Evolutionary conservation across 2,329 filamentous ascomycete genomes (phyloP).

Genomic region (Alternaria hordeiaustralica): DNA sequence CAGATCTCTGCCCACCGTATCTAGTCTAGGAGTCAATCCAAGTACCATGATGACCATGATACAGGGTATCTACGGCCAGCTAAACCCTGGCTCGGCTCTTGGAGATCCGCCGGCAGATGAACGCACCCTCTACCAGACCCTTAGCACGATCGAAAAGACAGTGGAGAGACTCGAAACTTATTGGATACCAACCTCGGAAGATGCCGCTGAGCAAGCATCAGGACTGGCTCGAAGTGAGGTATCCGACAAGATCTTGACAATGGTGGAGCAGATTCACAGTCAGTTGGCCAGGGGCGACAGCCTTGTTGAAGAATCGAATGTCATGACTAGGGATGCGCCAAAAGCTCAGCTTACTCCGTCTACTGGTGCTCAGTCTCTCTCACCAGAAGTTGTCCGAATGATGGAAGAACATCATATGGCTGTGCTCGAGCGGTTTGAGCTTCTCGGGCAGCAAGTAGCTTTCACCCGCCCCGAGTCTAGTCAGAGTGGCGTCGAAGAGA

Average conservation of each 20-base stretch:
- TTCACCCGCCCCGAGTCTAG: background rate
- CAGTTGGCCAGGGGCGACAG: background rate
- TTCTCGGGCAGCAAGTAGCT: background rate
- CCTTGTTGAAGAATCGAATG: background rate
- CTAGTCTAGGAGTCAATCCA: background rate
- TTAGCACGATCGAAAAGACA: background rate
- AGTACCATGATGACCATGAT: background rate
- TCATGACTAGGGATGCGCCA: background rate
- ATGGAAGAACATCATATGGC: background rate
- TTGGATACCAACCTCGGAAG: background rate
- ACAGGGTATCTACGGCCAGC: background rate
- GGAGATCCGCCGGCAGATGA: background rate
- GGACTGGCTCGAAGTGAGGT: background rate
- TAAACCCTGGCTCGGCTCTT: background rate
- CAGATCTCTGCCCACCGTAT: background rate
- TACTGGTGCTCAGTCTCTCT: background rate
- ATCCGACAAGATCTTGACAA: background rate
- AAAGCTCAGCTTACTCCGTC: background rate
- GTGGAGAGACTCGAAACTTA: background rate
- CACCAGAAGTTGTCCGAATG: background rate
- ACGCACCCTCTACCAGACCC: background rate
- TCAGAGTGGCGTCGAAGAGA: background rate
- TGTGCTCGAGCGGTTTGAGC: background rate
- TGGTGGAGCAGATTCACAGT: background rate
- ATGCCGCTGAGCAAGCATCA: background rate